Evolutionary conservation across 805 yeast species (phyloP), one percentile per base, ranked within the genome.

Genomic region (Candida ortonii): DNA sequence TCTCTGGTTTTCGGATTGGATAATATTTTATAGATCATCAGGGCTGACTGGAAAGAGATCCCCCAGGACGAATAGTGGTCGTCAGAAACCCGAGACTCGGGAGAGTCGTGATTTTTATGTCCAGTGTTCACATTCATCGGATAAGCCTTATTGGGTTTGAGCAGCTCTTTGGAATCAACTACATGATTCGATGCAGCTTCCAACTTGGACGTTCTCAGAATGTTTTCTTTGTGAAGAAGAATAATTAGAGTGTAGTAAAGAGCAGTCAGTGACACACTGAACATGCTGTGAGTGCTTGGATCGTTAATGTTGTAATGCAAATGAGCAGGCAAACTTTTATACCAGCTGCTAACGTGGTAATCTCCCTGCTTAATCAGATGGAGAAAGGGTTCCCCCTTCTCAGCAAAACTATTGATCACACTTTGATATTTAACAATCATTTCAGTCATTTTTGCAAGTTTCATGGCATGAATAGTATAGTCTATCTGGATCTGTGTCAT

Each of bases 31-130:
- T 65, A 38, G 80, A 83, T 79, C 78, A 80, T 80, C 49, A 84
- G 73, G 2, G 90, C 85, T 1, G 90, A 84, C 56, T 81, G 86
- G 65, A 82, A 83, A 3, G 87, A 83, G 38, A 83, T 80, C 7
- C 88, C 85, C 81, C 85, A 78, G n/a, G 83, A 74, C 5, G 86
- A 85, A 52, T 77, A 78, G 46, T 52, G 50, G 53, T 67, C 60
- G 60, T 68, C 68, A 43, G 59, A 65, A n/a, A 69, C 65, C 38
- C 28, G 15, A 25, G 22, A 16, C 20, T 18, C 29, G 9, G 10
- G n/a, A n/a, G n/a, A n/a, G n/a, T n/a, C n/a, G n/a, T n/a, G n/a
- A n/a, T n/a, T n/a, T n/a, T n/a, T n/a, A n/a, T n/a, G n/a, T n/a
- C n/a, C n/a, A n/a, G n/a, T n/a, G n/a, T n/a, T n/a, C n/a, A n/a